Percentiles rank a stretch among this genome's conserved stretches.
phyloP scores from a whole-genome alignment of 805 yeast species.

The Kluyveromyces dobzhanskii region DNA sequence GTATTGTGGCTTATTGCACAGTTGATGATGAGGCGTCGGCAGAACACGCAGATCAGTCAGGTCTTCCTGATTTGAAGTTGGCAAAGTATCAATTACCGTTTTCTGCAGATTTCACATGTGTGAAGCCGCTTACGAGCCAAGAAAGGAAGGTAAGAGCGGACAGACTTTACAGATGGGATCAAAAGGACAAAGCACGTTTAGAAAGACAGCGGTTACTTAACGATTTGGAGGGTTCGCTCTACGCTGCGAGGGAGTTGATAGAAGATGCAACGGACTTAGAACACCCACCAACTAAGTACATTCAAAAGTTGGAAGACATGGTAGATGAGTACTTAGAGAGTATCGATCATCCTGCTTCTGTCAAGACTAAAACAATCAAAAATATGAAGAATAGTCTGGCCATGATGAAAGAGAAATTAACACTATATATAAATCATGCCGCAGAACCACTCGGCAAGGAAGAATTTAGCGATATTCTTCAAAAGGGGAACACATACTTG shows the following conservation, averaged over 20 bases:
- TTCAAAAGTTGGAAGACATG: conserved; percentile 30
- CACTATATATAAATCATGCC: conserved; percentile 34
- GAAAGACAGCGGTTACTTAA: conserved; percentile 54
- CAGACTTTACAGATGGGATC: conserved; percentile 45
- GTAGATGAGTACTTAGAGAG: conserved; percentile 56
- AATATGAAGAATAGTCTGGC: conserved; percentile 24
- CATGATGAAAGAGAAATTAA: conserved; percentile 26
- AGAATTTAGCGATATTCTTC: conserved; percentile 37
- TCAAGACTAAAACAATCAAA: conserved; percentile 33
- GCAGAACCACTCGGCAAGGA: conserved; percentile 39
- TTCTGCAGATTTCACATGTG: conserved; percentile 31
- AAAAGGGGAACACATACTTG: conserved; percentile 35
- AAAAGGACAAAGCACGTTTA: conserved; percentile 46
- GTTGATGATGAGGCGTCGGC: conserved; percentile 17
- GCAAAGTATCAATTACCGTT: too few species aligned
- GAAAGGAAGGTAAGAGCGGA: conserved; percentile 38
- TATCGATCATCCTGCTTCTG: conserved; percentile 62
- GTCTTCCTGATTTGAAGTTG: too few species aligned
- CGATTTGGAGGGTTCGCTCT: conserved; percentile 63
- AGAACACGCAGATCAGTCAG: conserved; percentile 8
- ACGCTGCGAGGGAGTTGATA: conserved; percentile 53
- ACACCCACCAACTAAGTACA: conserved; percentile 34
- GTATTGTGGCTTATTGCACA: conserved; percentile 40
- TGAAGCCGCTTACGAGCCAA: conserved; percentile 42
- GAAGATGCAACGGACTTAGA: conserved; percentile 37